Evolutionary conservation across 495 filamentous ascomycete species (phyloP).

Genomic region (Zalerion maritima): DNA sequence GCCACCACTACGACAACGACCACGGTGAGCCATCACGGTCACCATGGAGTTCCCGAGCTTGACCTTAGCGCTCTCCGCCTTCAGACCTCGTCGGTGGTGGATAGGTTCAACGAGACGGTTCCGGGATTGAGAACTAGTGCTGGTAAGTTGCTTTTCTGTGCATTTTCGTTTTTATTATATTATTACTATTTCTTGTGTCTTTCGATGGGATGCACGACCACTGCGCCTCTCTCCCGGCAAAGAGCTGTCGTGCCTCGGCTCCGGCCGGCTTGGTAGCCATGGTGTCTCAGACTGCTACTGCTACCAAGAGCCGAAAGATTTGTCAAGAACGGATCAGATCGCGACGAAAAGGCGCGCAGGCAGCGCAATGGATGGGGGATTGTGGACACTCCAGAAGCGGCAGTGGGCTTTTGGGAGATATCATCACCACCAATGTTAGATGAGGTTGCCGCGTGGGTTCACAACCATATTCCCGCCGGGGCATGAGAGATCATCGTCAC

Average conservation of each 20-base stretch:
- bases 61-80: slow-evolving; percentile 28
- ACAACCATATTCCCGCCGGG: no score
- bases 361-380: no score
- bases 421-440: no score
- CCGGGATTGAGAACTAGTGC: slow-evolving; percentile 35
- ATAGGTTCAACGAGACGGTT: slow-evolving; percentile 29
- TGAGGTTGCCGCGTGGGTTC: no score
- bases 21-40: no score
- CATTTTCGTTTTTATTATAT: slow-evolving; percentile 1
- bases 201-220: not conserved
- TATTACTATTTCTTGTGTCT: not conserved
- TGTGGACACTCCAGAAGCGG: no score
- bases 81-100: slow-evolving; percentile 23
- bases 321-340: slow-evolving; percentile 7
- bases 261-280: no score
- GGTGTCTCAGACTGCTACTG: slow-evolving; percentile 5
- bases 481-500: no score
- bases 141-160: slow-evolving; percentile 21
- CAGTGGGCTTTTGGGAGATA: no score
- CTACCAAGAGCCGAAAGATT: slow-evolving; percentile 7
- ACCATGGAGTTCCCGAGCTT: slow-evolving; percentile 28
- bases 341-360: no score
- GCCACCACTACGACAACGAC: no score
- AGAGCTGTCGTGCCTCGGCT: no score
- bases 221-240: not conserved